Evolutionary conservation across 1,139 yeast species (phyloP).

Genomic region (Pichia sp.): DNA sequence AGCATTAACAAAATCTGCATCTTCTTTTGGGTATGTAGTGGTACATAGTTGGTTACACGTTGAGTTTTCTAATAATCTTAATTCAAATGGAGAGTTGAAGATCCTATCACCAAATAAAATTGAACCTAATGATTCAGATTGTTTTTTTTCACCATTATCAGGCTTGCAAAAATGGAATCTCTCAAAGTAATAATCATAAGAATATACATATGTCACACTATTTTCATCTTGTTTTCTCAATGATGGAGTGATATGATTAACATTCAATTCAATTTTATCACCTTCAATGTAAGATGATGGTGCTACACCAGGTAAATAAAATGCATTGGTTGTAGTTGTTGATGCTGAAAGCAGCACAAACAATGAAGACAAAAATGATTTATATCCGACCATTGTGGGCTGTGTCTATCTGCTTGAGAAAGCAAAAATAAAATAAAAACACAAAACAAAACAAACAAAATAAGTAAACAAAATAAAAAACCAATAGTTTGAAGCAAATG

Average conservation of each 20-base stretch:
- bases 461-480: background rate
- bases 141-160: constrained; percentile 58
- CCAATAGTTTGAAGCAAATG: background rate
- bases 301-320: constrained; percentile 92
- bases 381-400: constrained; percentile 7
- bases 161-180: constrained; percentile 84
- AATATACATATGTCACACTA: constrained; percentile 54
- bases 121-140: constrained; percentile 87
- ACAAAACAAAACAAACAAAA: too few relatives aligned
- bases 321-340: constrained; percentile 38
- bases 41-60: constrained; percentile 63
- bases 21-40: constrained; percentile 52
- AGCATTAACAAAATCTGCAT: constrained; percentile 68
- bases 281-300: constrained; percentile 79
- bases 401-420: too few relatives aligned
- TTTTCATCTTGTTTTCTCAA: constrained; percentile 41
- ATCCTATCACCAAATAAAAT: constrained; percentile 93
- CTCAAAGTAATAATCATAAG: constrained; percentile 81
- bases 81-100: constrained; percentile 81
- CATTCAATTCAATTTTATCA: constrained; percentile 69
- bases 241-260: constrained; percentile 85
- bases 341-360: background rate
- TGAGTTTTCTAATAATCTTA: constrained; percentile 69
- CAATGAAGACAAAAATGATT: constrained; percentile 1
- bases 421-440: too few relatives aligned